Conservation (phyloP, 2,329 filamentous ascomycete genomes). For the Neofusicoccum parvum region DNA sequence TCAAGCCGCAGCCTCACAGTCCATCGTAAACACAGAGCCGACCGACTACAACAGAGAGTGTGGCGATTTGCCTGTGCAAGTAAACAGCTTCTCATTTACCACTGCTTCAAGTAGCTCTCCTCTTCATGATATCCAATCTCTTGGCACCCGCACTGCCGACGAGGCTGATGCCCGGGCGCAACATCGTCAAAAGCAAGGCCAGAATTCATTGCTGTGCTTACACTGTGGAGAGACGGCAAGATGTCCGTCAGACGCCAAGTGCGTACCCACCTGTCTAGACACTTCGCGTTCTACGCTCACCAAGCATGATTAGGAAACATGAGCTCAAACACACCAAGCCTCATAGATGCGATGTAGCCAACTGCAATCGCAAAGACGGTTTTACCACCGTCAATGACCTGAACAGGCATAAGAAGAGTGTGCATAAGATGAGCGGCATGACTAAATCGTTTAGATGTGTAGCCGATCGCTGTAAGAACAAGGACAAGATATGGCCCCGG, state of each 20-base stretch:
- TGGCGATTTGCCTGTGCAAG: slow-evolving; percentile 7
- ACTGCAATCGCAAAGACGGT: slow-evolving; percentile 63
- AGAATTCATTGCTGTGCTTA: slow-evolving; percentile 23
- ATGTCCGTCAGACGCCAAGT: slow-evolving; percentile 42
- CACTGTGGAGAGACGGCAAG: slow-evolving; percentile 32
- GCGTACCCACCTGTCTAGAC: slow-evolving; percentile 23
- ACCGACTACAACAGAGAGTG: slow-evolving; percentile 21
- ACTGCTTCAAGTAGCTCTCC: background rate
- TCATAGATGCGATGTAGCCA: slow-evolving; percentile 60
- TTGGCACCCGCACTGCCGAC: background rate
- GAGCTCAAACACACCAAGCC: slow-evolving; percentile 69
- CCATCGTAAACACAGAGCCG: slow-evolving; percentile 35
- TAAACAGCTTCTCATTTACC: slow-evolving; percentile 10
- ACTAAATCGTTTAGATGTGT: slow-evolving; percentile 62
- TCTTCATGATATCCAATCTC: background rate
- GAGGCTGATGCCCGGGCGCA: background rate
- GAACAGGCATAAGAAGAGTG: slow-evolving; percentile 73
- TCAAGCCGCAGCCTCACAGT: slow-evolving; percentile 28
- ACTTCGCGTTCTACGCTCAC: background rate
- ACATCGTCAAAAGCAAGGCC: background rate
- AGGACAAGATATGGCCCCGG: slow-evolving; percentile 74
- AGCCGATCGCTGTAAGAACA: slow-evolving; percentile 58
- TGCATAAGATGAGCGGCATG: slow-evolving; percentile 57
- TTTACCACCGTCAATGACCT: slow-evolving; percentile 83
- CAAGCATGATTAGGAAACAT: slow-evolving; percentile 65